Base-by-base conservation (phyloP, 192 early-diverging fungal species). In the Linnemannia schmuckeri region DNA sequence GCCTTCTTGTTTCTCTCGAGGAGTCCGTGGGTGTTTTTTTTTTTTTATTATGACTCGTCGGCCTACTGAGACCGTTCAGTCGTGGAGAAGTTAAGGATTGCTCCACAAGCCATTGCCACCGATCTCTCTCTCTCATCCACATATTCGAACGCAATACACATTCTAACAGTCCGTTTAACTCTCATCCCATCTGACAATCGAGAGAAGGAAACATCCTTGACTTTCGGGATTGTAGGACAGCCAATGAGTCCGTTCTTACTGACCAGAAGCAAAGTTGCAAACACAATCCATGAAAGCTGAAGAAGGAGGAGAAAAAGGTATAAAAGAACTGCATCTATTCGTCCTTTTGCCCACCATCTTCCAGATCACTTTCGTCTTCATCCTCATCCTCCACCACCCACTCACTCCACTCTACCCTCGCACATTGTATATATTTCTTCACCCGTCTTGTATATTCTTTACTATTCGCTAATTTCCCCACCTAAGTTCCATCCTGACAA, bases 11-110 rank as follows among this genome's bases (percentile, higher is more conserved):
- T 38, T 75, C 49, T 75, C 10, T 75, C 38, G 22, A 57, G 15
- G 37, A 61, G 74, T 75, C 74, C 74, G 74, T 75, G 74, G 49
- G 74, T 75, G 52, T 47, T 54, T 75, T 57, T 75, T 75, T 75
- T 75, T 40, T 6, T 12, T 37, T 75, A 54, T 55, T 57, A 75
- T 75, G 74, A 61, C 74, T 75, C 38, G 37, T 75, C 20, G 1
- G 74, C 35, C 74, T 54, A 52, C 20, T 33, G 27, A 44, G 41
- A 44, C 27, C 46, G 27, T 33, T 73, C 44, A 73, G 38, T 41
- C 30, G 74, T 61, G 52, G 74, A 75, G 74, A 20, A 75, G 38
- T 24, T 20, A 61, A 27, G 24, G 54, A 40, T 75, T 57, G 20
- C 74, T 75, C 74, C 74, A 61, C 54, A 75, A 55, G 22, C 10